Evolutionary conservation across 345 rosid species (phyloP), one percentile per base, ranked within the genome.

Genomic region (Eutrema japonicum): DNA sequence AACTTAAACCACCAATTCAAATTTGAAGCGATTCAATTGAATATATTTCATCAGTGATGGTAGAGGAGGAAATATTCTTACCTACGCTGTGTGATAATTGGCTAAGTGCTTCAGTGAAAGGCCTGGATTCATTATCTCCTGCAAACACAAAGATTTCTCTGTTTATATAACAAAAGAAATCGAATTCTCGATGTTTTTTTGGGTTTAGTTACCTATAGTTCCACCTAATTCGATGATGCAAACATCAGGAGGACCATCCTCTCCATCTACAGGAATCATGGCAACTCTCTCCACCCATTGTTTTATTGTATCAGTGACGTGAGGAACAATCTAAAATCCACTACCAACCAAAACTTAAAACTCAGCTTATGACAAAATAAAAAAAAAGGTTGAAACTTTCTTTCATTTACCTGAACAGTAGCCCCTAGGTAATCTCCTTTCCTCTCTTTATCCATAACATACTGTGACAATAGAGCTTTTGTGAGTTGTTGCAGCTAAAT

Each of bases 221-320:
- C 99, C 99, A 48, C 99, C 99, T 76, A 95, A 75, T 83, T 95
- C 99, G 29, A 95, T 92, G 48, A 95, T 92, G 52, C 99, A 92
- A 68, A 95, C 87, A 87, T 95, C 98, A 63, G 98, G 88, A 58
- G 96, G 89, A 40, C 88, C 94, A 4, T 88, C 89, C 38, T 83
- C 32, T 68, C 94, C 96, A 54, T 92, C 99, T 1, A 95, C 98
- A 9, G 98, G 96, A 62, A 89, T 72, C 76, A 47, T 43, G 1
- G 99, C 96, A 22, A 81, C 96, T 26, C 90, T 81, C 72, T 95
- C 91, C 29, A 95, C 87, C 98, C 99, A 90, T 52, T 92, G 96
- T 73, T 88, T 96, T 68, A 95, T 95, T 42, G 96, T 88, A 82
- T 92, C 89, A 29, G 99, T 95, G 53, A 95, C 70, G 77, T 92